Evolutionary conservation across 345 rosid species (phyloP), one percentile per base, ranked within the genome.

Genomic region (Brassica juncea): DNA sequence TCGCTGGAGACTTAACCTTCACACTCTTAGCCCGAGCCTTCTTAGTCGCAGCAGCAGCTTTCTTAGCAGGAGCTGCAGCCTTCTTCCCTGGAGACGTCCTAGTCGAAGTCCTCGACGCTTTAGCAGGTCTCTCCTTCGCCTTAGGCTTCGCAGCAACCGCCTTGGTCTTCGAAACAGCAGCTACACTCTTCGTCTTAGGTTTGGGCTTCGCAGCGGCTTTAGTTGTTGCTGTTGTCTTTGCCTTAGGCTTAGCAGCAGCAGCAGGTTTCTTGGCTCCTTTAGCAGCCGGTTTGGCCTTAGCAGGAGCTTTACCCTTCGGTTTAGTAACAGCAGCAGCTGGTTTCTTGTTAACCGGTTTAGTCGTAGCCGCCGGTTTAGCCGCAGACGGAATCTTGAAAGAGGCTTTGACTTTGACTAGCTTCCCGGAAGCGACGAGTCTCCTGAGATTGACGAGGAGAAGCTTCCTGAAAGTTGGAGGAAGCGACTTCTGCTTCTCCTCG

Each of bases 401-500:
- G 16, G 78, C 85, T 42, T 91, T 93, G 52, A 91, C 95, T 70
- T 93, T 93, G 2, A 86, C 89, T 35, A 93, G 66, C 82, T 88
- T 91, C 16, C 81, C 97, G 7, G 92, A 65, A 35, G 87, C 76
- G 3, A 89, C 95, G 5, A 90, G 90, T 85, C 90, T 88, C 85
- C 88, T 93, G 73, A 93, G 77, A 75, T 88, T 86, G 5, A 83
- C 79, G 3, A 91, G 78, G 39, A 93, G 8, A 10, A 93, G 80
- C 88, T 91, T 93, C 88, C 81, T 90, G 21, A 91, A 90, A 66
- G 74, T 86, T 0, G 85, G 47, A 1, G 97, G 97, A 16, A 93
- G 79, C 4, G 87, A 79, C 75, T 90, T 90, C 1, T 93, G 89
- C 77, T 90, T 93, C 84, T 87, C 97, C 16, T 93, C 98, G 0